Percentiles rank a stretch among this genome's conserved stretches.
phyloP scores from a whole-genome alignment of 2,329 filamentous ascomycete species.

The Colletotrichum scovillei region DNA sequence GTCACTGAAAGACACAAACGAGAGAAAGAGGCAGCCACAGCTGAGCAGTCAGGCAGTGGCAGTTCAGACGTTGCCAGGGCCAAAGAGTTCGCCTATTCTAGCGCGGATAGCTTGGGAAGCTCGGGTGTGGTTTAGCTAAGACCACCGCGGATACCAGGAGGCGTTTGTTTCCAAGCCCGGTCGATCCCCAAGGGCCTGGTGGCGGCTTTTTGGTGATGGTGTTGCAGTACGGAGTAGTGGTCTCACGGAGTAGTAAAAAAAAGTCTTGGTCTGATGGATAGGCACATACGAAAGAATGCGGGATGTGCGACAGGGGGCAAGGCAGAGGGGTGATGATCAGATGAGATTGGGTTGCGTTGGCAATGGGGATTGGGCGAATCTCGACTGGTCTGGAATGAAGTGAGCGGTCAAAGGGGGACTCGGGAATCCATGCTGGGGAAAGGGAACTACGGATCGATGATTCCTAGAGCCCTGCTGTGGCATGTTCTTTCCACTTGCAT shows the following conservation, averaged over 20 bases:
- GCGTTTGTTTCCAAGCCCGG: conserved; percentile 7
- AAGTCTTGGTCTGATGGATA: neutral
- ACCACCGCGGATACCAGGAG: conserved; percentile 4
- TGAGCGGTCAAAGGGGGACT: neutral
- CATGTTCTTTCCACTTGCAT: neutral
- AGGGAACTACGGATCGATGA: neutral
- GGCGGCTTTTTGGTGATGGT: neutral
- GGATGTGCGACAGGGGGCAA: conserved; percentile 32
- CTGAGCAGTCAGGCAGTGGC: neutral
- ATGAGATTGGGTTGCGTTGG: conserved; percentile 29
- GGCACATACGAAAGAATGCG: conserved; percentile 14
- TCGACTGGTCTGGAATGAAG: conserved; percentile 31
- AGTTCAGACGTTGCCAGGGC: neutral
- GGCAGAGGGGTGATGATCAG: conserved; percentile 16
- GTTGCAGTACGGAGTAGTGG: neutral
- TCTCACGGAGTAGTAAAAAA: neutral
- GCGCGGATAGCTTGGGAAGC: neutral
- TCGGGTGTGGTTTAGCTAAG: neutral
- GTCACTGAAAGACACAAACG: too few species aligned
- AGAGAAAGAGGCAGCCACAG: neutral
- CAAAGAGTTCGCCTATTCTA: neutral
- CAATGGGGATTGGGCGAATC: conserved; percentile 18
- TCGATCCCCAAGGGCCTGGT: neutral
- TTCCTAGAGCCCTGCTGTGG: neutral
- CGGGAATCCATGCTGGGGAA: neutral